These are phyloP conservation scores for Serpula lacrymans DNA, from an alignment of 768 basidiomycete species.

Conservation along the genomic window DNA sequence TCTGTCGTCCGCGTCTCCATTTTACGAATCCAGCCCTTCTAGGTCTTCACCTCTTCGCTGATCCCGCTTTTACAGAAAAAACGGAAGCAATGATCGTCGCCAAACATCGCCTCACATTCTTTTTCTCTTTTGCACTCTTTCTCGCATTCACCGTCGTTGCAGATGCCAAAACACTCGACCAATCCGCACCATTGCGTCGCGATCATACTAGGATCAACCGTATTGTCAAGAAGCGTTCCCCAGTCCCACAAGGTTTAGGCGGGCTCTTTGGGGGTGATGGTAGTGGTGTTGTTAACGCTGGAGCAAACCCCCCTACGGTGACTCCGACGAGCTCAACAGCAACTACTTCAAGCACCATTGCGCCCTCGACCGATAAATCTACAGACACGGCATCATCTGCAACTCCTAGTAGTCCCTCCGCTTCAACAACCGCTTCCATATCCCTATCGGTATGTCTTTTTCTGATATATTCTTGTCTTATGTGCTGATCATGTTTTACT, in stretches of 20 bases:
- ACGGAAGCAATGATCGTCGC: conserved; percentile 45
- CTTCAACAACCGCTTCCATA: conserved; percentile 7
- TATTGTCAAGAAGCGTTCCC: conserved; percentile 64
- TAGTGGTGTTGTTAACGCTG: conserved; percentile 17
- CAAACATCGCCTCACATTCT: conserved; percentile 55
- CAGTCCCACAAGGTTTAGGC: conserved; percentile 17
- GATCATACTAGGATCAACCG: conserved; percentile 60
- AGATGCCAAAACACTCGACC: conserved; percentile 42
- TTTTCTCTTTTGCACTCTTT: conserved; percentile 57
- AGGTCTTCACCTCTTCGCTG: no score
- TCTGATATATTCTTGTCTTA: no score
- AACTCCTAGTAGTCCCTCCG: conserved; percentile 9
- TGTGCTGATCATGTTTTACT: no score
- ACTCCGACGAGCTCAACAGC: conserved; percentile 8
- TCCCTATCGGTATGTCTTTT: conserved; percentile 2
- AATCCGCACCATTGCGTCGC: conserved; percentile 41
- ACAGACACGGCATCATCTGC: conserved; percentile 8
- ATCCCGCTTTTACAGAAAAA: no score
- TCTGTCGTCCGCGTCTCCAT: no score
- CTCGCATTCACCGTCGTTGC: conserved; percentile 44
- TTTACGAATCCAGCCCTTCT: no score
- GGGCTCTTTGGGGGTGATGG: conserved; percentile 1
- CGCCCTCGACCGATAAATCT: conserved; percentile 8
- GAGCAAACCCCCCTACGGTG: conserved; percentile 23
- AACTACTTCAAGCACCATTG: conserved; percentile 10